Base-by-base conservation (phyloP, 768 basidiomycete species). In the Xerocomus spinulosus region DNA sequence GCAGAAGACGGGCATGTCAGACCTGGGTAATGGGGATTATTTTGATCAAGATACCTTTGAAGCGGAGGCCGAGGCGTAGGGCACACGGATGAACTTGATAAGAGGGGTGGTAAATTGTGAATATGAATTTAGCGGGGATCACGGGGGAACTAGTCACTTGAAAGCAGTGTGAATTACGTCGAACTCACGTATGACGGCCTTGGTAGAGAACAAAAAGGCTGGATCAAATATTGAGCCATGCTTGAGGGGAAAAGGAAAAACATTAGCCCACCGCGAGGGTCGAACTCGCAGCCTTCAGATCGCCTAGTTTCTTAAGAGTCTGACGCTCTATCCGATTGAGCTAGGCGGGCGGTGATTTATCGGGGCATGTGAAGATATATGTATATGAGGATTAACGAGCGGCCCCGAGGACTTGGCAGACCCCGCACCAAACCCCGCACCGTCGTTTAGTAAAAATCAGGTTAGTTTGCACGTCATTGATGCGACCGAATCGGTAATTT, bases 291-390 rank as follows among this genome's bases (percentile, higher is more conserved):
- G 76, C 75, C 76, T 78, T 77, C 75, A 75, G 76, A 76, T 75
- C 49, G 63, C 68, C 66, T 67, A 67, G 56, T 61, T 40, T 23
- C n/a, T 15, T 79, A 79, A 78, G 75, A 78, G 76, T 78, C 76
- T 79, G 76, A 78, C 76, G 76, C 76, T 79, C 77, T 78, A 79
- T 78, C 76, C 76, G 75, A 78, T 78, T 78, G 78, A 79, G 76
- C 78, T 79, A 78, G 76, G 76, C 76, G 73, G 77, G 76, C 76
- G 55, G 39, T 30, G 32, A 18, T 6, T n/a, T n/a, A n/a, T n/a
- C n/a, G n/a, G n/a, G n/a, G n/a, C n/a, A n/a, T n/a, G n/a, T n/a
- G n/a, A n/a, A n/a, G n/a, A n/a, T n/a, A n/a, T n/a, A n/a, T n/a
- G n/a, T n/a, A n/a, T n/a, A n/a, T n/a, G n/a, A n/a, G n/a, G n/a